These are phyloP conservation scores for Brassica nigra DNA, from an alignment of 345 rosid species.

Conservation along the genomic window DNA sequence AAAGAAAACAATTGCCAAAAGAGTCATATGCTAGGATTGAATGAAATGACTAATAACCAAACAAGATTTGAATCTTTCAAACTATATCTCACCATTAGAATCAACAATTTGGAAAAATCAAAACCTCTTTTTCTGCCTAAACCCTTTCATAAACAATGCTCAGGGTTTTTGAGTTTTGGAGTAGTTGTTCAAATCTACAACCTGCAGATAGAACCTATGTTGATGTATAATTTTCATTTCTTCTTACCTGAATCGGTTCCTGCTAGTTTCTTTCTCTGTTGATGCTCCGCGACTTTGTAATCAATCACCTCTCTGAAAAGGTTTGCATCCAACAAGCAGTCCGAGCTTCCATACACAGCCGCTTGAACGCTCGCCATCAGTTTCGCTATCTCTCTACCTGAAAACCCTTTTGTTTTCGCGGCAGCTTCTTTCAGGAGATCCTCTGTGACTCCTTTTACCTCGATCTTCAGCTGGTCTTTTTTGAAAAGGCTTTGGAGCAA, in stretches of 20 bases:
- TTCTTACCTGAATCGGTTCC: constrained; percentile 36
- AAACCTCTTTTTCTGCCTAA: constrained; percentile 9
- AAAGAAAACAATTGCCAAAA: not conserved
- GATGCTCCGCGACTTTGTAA: constrained; percentile 92
- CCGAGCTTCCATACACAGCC: constrained; percentile 83
- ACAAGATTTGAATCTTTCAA: not conserved
- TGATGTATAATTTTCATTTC: constrained; percentile 23
- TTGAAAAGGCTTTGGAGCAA: constrained; percentile 57
- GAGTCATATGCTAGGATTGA: not conserved
- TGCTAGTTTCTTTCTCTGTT: constrained; percentile 78
- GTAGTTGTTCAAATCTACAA: constrained; percentile 28
- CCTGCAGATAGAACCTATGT: constrained; percentile 16
- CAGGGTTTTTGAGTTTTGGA: constrained; percentile 29
- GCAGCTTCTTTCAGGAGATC: constrained; percentile 84
- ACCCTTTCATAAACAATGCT: constrained; percentile 31
- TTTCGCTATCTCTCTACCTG: constrained; percentile 90
- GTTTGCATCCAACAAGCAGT: constrained; percentile 70
- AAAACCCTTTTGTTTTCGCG: constrained; percentile 79
- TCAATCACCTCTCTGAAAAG: constrained; percentile 89
- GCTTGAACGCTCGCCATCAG: constrained; percentile 95
- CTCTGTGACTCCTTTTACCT: constrained; percentile 73
- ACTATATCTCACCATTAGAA: constrained; percentile 26
- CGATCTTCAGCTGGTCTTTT: constrained; percentile 65
- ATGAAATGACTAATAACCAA: not conserved
- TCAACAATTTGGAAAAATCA: constrained; percentile 14